Evolutionary conservation across 2,329 filamentous ascomycete species (phyloP).

Genomic region (Diplodia mutila): DNA sequence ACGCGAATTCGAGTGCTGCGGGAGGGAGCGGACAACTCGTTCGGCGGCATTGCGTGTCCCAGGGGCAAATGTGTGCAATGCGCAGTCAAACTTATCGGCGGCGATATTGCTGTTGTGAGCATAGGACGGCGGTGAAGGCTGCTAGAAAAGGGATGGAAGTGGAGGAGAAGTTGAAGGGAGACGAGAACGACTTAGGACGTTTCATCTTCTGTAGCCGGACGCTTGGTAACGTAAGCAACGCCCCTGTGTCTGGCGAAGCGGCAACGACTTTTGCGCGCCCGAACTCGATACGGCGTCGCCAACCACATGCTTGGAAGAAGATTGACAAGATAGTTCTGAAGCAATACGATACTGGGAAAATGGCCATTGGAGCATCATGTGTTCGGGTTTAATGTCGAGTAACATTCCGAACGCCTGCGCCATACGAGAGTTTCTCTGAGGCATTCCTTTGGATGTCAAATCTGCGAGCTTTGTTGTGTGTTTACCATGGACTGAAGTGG

Average conservation of each 20-base stretch:
- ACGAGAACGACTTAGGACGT: background rate
- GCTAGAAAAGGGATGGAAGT: background rate
- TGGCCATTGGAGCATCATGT: no score
- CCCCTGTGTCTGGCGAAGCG: background rate
- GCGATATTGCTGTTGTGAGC: background rate
- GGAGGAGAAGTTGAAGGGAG: constrained; percentile 6
- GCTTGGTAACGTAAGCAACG: constrained; percentile 6
- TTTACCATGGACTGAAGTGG: no score
- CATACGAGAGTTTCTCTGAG: no score
- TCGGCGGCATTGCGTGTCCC: background rate
- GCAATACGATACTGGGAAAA: no score
- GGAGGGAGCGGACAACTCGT: background rate
- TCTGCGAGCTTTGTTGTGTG: no score
- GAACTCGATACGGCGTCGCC: background rate
- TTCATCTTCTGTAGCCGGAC: background rate
- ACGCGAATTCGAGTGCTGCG: background rate
- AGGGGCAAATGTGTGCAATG: background rate
- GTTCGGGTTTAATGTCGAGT: no score
- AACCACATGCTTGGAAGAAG: background rate
- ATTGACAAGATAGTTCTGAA: background rate
- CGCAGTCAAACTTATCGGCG: background rate
- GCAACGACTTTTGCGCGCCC: background rate
- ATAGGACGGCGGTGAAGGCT: background rate
- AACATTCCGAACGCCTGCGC: no score
- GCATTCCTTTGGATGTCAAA: no score